phyloP scores from a whole-genome alignment of 768 basidiomycete species.

The Termitomyces sp. region DNA sequence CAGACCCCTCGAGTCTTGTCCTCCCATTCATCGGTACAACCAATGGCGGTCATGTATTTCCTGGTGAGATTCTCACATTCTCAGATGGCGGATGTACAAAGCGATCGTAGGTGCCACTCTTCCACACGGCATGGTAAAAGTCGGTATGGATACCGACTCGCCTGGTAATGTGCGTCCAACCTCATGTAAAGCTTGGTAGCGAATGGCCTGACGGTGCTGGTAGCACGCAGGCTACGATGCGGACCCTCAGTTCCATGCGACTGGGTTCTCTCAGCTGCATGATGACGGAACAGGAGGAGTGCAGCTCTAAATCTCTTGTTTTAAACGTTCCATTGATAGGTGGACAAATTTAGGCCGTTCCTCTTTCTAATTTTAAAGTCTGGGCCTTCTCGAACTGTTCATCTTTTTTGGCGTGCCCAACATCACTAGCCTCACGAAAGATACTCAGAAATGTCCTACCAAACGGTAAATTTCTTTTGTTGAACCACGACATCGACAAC shows the following conservation, averaged over 20 bases:
- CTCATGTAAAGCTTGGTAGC: not conserved
- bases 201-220: not conserved
- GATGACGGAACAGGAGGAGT: constrained; percentile 61
- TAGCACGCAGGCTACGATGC: constrained; percentile 47
- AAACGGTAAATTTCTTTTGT: constrained; percentile 31
- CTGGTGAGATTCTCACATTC: constrained; percentile 31
- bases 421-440: constrained; percentile 40
- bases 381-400: constrained; percentile 48
- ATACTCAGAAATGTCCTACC: constrained; percentile 38
- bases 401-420: constrained; percentile 47
- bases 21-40: constrained; percentile 61
- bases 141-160: constrained; percentile 62
- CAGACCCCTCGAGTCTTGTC: constrained; percentile 40
- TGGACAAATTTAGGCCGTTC: constrained; percentile 29
- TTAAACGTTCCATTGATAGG: not conserved
- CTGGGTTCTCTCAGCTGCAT: constrained; percentile 60
- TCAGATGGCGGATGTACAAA: not conserved
- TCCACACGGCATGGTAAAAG: constrained; percentile 69
- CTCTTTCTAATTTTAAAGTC: constrained; percentile 59
- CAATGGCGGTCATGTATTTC: constrained; percentile 62
- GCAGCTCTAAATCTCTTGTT: constrained; percentile 10
- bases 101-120: constrained; percentile 44
- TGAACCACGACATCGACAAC: not conserved
- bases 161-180: constrained; percentile 43
- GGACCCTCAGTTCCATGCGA: constrained; percentile 35